A percentile compares a stretch with the other conserved stretches of the same genome.
phyloP scores from a whole-genome alignment of 2,329 filamentous ascomycete genomes.

The Fusarium sp. region DNA sequence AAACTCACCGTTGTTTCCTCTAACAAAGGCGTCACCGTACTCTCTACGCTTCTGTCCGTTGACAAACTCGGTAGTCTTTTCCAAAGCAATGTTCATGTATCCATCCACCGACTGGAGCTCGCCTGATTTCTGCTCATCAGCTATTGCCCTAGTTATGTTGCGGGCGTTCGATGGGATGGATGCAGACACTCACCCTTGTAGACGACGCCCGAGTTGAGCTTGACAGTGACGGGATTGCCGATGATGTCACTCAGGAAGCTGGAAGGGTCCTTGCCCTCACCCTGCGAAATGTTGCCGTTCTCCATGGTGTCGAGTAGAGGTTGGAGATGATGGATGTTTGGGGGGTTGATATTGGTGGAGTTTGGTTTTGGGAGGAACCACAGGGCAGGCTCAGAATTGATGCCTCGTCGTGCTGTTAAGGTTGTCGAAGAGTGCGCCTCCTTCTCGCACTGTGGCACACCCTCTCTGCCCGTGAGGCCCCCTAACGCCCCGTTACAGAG shows the following conservation, averaged over 20 bases:
- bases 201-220: slow-evolving; percentile 97
- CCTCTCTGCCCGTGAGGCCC: slow-evolving; percentile 10
- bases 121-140: slow-evolving; percentile 60
- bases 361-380: not conserved
- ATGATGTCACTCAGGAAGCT: slow-evolving; percentile 95
- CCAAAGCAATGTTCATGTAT: slow-evolving; percentile 99
- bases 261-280: slow-evolving; percentile 88
- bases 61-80: slow-evolving; percentile 92
- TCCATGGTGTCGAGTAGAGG: slow-evolving; percentile 65
- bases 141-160: not conserved
- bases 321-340: slow-evolving; percentile 1
- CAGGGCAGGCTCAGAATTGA: slow-evolving; percentile 10
- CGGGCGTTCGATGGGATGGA: slow-evolving; percentile 3
- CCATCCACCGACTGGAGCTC: slow-evolving; percentile 97
- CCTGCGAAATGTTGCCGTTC: slow-evolving; percentile 69
- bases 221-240: slow-evolving; percentile 91
- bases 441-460: slow-evolving; percentile 38
- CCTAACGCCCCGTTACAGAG: slow-evolving; percentile 37
- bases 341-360: slow-evolving; percentile 20
- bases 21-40: slow-evolving; percentile 94
- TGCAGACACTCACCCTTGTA: slow-evolving; percentile 78
- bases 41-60: slow-evolving; percentile 81
- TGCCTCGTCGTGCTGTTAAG: slow-evolving; percentile 36
- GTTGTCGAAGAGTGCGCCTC: slow-evolving; percentile 14
- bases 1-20: slow-evolving; percentile 89